Percentiles rank a stretch among this genome's conserved stretches.
Evolutionary conservation across 768 basidiomycete genomes (phyloP).

Genomic region (Amanita exitialis): DNA sequence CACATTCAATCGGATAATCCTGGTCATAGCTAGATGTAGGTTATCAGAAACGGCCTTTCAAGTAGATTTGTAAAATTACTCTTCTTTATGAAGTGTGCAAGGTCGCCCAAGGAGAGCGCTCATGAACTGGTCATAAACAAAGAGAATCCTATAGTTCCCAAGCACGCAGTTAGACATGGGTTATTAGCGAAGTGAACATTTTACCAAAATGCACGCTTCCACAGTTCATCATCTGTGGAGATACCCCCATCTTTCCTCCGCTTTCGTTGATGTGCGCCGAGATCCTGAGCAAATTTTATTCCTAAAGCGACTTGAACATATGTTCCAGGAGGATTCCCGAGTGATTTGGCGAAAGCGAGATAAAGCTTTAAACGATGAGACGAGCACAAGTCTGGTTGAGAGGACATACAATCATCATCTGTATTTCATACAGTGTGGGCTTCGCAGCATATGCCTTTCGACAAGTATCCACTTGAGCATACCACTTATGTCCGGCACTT

Average conservation of each 20-base stretch:
- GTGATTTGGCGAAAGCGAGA: slow-evolving; percentile 37
- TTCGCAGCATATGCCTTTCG: slow-evolving; percentile 48
- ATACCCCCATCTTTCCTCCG: slow-evolving; percentile 16
- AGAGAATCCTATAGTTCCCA: slow-evolving; percentile 30
- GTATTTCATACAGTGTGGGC: slow-evolving; percentile 63
- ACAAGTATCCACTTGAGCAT: slow-evolving; percentile 53
- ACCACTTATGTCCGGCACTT: slow-evolving; percentile 57
- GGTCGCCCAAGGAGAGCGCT: slow-evolving; percentile 56
- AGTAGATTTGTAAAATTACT: slow-evolving; percentile 27
- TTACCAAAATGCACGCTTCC: slow-evolving; percentile 63
- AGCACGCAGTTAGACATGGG: not conserved
- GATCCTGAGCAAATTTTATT: slow-evolving; percentile 65
- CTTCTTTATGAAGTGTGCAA: slow-evolving; percentile 65
- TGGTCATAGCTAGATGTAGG: slow-evolving; percentile 49
- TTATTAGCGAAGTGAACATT: not conserved
- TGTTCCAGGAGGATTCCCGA: slow-evolving; percentile 36
- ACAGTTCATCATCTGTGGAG: slow-evolving; percentile 56
- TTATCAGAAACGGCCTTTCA: not conserved
- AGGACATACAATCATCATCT: slow-evolving; percentile 50
- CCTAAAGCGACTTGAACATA: slow-evolving; percentile 63
- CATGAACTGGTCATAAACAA: slow-evolving; percentile 35
- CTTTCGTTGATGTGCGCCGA: slow-evolving; percentile 54
- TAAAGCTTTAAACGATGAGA: slow-evolving; percentile 27
- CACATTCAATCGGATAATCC: slow-evolving; percentile 51
- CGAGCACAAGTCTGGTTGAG: not conserved